Percentiles rank a stretch among this genome's conserved stretches.
These are phyloP conservation scores for Trypanosoma brucei DNA, from an alignment of 208 protist genomes.

Conservation along the genomic window DNA sequence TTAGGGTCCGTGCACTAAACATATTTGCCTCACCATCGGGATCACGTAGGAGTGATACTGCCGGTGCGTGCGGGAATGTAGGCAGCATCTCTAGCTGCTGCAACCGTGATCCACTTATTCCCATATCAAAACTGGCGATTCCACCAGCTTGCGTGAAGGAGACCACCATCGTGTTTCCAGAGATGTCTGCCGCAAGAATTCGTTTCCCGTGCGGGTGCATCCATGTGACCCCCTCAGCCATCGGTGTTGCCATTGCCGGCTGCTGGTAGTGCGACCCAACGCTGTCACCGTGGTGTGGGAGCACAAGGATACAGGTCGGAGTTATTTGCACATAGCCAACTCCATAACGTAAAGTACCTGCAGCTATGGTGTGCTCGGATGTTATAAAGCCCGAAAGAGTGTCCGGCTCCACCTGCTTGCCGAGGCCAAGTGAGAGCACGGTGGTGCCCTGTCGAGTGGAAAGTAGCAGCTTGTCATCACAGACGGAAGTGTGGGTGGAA, in stretches of 20 bases:
- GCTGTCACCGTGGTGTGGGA: slow-evolving; percentile 18
- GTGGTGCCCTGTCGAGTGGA: slow-evolving; percentile 58
- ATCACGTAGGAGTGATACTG: slow-evolving; percentile 54
- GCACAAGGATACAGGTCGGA: slow-evolving; percentile 47
- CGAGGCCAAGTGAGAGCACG: slow-evolving; percentile 40
- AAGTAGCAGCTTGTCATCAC: slow-evolving; percentile 51
- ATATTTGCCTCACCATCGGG: slow-evolving; percentile 21
- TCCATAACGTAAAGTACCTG: slow-evolving; percentile 58
- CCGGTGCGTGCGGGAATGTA: slow-evolving; percentile 52
- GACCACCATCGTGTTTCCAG: slow-evolving; percentile 42
- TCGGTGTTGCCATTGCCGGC: slow-evolving; percentile 6
- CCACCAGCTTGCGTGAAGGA: slow-evolving; percentile 63
- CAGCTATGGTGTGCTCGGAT: slow-evolving; percentile 63
- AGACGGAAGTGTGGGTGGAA: slow-evolving; percentile 15
- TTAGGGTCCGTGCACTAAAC: slow-evolving; percentile 1
- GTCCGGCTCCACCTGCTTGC: slow-evolving; percentile 53
- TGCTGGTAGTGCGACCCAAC: neutral
- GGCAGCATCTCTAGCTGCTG: slow-evolving; percentile 56
- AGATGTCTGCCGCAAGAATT: slow-evolving; percentile 64
- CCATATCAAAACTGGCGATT: slow-evolving; percentile 73
- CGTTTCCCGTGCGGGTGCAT: slow-evolving; percentile 71
- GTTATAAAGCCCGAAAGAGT: slow-evolving; percentile 52
- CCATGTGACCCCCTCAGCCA: slow-evolving; percentile 46
- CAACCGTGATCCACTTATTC: slow-evolving; percentile 46
- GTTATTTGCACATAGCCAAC: slow-evolving; percentile 78